Percentiles rank a stretch among this genome's conserved stretches.
Conservation (phyloP, 139 green algal species). For the Volvox reticuliferus region DNA sequence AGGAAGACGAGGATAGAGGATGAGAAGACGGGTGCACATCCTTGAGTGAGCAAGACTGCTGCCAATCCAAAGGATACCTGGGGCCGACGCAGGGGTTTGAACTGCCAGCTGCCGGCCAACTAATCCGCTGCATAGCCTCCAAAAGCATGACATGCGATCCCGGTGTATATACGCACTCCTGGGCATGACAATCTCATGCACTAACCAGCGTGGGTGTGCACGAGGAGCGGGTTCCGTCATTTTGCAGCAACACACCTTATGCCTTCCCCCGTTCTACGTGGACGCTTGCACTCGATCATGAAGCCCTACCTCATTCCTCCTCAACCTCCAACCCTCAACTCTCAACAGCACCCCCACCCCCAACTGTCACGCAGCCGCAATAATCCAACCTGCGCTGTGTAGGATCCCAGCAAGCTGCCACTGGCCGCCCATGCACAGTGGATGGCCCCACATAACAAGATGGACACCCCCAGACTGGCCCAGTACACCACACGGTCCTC, state of each 20-base stretch:
- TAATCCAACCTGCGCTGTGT: conserved; percentile 24
- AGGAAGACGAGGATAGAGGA: no score
- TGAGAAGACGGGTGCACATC: no score
- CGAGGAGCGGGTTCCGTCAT: not conserved
- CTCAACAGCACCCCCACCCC: not conserved
- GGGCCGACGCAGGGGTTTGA: no score
- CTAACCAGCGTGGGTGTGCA: not conserved
- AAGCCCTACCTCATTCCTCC: not conserved
- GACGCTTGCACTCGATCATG: not conserved
- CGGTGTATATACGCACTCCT: no score
- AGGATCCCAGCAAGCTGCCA: conserved; percentile 35
- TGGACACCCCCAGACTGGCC: not conserved
- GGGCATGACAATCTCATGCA: not conserved
- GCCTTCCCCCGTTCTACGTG: not conserved
- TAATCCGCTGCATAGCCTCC: no score
- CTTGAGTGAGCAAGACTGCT: no score
- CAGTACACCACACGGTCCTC: conserved; percentile 38
- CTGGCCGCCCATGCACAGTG: conserved; percentile 24
- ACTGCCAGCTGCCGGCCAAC: no score
- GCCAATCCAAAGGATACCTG: no score
- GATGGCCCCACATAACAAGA: not conserved
- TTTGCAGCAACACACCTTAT: not conserved
- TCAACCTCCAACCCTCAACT: no score
- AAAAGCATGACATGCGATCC: no score
- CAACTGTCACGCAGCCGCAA: not conserved